Evolutionary conservation across 208 protist genomes (phyloP), one percentile per base, ranked within the genome.

Genomic region (Trypanosoma avium): DNA sequence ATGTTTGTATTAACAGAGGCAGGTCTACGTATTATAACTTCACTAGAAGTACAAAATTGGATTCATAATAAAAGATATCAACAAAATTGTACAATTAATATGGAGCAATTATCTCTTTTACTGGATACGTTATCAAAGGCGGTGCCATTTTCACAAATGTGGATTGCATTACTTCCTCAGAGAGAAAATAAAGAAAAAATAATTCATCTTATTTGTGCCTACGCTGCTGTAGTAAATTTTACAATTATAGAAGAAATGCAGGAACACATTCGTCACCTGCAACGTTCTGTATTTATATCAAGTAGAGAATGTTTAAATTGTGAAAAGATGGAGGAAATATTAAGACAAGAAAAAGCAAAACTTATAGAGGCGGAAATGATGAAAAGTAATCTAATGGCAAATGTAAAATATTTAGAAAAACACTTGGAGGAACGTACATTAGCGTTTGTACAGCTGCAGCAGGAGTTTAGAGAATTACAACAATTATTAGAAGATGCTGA

Each of bases 101-200:
- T 80, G 15, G 77, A 88, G 36, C 71, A 80, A 55, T 67, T 81
- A 0, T 63, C 72, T 3, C 62, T 61, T 4, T 15, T 78, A 50
- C 40, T 84, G 10, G 82, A 88, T 63, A 62, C 72, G 26, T 33
- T 89, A 22, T 82, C 74, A 57, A 77, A 72, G 47, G 76, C 70
- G 24, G 56, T 88, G 30, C 75, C 74, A 17, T 88, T 84, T 52
- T 67, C 71, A 0, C 74, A 78, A n/a, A 40, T 76, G 6, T 73
- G 82, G 52, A 61, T 70, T 22, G 64, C 69, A 36, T 57, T 79
- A 4, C 12, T 60, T 21, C 60, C 60, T 3, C 46, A 32, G 5
- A n/a, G 22, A 10, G 21, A 55, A 15, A 32, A 24, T 19, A 30
- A 4, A 21, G 13, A 54, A 26, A 30, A n/a, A 7, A 35, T 73